Evolutionary conservation across 495 filamentous ascomycete species (phyloP), one percentile per base, ranked within the genome.

Genomic region (Geoglossum glabrum): DNA sequence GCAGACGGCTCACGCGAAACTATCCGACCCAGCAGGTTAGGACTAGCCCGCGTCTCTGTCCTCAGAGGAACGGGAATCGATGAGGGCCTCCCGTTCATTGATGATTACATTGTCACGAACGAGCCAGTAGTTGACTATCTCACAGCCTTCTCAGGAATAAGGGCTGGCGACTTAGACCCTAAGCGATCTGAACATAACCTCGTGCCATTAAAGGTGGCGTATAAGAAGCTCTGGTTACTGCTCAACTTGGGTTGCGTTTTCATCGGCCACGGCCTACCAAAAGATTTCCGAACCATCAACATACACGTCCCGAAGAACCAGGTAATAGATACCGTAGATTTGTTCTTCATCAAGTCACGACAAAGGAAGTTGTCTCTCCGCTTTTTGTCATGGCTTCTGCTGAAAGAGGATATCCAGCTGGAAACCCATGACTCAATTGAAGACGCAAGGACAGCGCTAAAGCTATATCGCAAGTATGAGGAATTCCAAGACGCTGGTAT

Each of bases 191-290:
- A 73, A 38, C 89, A 93, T 69, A 83, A 85, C 56, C 76, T 96
- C 0, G 85, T 97, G 8, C 75, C 83, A 10, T 74, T 96, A 30
- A 99, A 97, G 67, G 78, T 81, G 19, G 90, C 89, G 8, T 97
- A 97, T 73, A 99, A 97, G 66, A 95, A 95, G 65, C 80, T 99
- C 30, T 99, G 92, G 92, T 76, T 97, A 13, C 79, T 99, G 8
- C 78, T 97, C 9, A 97, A 99, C 66, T 76, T 96, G 1, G 92
- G 93, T 30, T 94, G 87, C 69, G 74, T 85, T 49, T 99, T 99
- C 68, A 80, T 99, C 30, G 92, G 92, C 8, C 92, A 99, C 67
- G 87, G 89, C 9, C 71, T 99, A 26, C 81, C 82, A 52, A 89
- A 90, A 56, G 92, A 99, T 65, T 99, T 97, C 72, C 86, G 92